These are phyloP conservation scores for Lachnellula occidentalis DNA, from an alignment of 2,329 filamentous ascomycete species.

Conservation along the genomic window DNA sequence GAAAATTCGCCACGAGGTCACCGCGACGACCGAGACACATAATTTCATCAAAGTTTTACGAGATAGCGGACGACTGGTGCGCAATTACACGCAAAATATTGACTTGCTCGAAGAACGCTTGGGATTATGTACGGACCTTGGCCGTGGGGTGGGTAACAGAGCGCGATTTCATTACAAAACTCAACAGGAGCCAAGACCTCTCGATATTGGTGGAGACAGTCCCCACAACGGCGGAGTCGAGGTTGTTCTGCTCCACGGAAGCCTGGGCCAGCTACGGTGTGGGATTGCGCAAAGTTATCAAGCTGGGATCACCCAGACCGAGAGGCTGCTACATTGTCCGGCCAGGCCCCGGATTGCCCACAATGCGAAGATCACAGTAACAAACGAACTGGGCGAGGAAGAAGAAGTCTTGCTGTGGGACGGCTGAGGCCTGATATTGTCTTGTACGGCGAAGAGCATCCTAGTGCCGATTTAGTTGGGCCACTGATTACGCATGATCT, in stretches of 20 bases:
- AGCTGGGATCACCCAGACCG: constrained; percentile 55
- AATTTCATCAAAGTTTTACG: constrained; percentile 63
- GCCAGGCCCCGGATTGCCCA: constrained; percentile 62
- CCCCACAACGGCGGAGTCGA: constrained; percentile 28
- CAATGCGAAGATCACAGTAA: constrained; percentile 58
- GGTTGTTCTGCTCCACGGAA: constrained; percentile 66
- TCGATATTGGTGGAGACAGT: constrained; percentile 28
- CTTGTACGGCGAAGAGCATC: constrained; percentile 69
- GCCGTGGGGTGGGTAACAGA: constrained; percentile 55
- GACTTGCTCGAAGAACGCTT: constrained; percentile 68
- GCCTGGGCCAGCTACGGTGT: constrained; percentile 59
- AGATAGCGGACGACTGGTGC: constrained; percentile 61
- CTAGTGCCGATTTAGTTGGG: constrained; percentile 61
- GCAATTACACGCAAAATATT: constrained; percentile 73
- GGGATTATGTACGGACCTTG: constrained; percentile 58
- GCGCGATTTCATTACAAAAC: constrained; percentile 50
- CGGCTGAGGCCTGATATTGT: constrained; percentile 68
- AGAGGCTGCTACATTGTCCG: constrained; percentile 42
- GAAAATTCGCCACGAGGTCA: constrained; percentile 53
- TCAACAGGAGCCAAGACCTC: constrained; percentile 33
- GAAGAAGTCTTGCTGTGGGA: constrained; percentile 61
- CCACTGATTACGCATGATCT: constrained; percentile 65
- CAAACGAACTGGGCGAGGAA: constrained; percentile 58
- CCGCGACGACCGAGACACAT: constrained; percentile 57
- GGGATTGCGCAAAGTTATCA: constrained; percentile 54